Evolutionary conservation across 139 green algal species (phyloP).

Genomic region (Chlamydomonas sphaeroides): DNA sequence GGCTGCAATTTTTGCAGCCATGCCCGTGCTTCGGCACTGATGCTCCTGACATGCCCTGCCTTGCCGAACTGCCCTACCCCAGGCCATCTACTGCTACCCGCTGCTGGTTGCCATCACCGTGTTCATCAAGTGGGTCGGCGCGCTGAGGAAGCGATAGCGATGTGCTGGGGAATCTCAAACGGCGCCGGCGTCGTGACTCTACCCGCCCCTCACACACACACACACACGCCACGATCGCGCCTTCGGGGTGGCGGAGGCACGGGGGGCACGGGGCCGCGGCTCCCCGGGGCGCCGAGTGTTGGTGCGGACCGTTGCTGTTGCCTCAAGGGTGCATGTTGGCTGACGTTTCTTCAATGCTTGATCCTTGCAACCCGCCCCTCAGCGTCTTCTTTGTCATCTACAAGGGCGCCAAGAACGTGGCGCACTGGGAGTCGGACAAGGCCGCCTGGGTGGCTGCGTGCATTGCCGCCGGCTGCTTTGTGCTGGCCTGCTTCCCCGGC

Average conservation of each 20-base stretch:
- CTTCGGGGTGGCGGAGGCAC: no score
- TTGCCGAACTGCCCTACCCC: no score
- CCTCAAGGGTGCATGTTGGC: not conserved
- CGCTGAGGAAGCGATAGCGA: no score
- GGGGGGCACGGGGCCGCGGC: no score
- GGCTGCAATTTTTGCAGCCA: no score
- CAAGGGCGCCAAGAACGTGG: constrained; percentile 49
- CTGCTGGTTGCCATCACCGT: constrained; percentile 49
- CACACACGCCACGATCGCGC: not conserved
- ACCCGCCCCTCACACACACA: not conserved
- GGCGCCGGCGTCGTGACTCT: not conserved
- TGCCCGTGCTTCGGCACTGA: no score
- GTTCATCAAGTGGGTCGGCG: constrained; percentile 58
- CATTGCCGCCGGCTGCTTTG: not conserved
- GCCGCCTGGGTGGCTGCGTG: constrained; percentile 44
- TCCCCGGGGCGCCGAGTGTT: no score
- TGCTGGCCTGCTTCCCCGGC: constrained; percentile 7
- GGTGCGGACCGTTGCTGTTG: no score
- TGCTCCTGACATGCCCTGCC: no score
- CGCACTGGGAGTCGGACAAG: constrained; percentile 25
- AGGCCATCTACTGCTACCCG: constrained; percentile 44
- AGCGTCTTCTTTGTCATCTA: constrained; percentile 60
- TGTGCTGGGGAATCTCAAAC: no score
- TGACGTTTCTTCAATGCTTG: not conserved
- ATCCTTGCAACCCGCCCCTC: not conserved